Conservation (phyloP, 2,329 filamentous ascomycete genomes). For the Pseudogymnoascus sp. region DNA sequence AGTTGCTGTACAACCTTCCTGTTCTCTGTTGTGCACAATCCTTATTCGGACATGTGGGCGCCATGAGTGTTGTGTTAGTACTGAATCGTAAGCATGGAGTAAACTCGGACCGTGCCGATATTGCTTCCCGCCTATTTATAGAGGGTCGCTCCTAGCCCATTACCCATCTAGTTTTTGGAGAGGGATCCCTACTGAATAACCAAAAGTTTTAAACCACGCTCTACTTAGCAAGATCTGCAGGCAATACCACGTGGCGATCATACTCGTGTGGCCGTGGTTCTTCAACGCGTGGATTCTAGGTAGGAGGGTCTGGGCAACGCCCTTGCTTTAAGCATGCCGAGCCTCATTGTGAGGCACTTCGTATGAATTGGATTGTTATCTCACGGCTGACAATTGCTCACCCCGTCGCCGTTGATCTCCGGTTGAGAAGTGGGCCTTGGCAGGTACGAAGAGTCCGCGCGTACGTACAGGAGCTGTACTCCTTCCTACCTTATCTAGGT, state of each 20-base stretch:
- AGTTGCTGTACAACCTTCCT: background rate
- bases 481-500: background rate
- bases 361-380: background rate
- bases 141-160: background rate
- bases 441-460: background rate
- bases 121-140: background rate
- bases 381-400: background rate
- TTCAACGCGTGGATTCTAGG: background rate
- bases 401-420: background rate
- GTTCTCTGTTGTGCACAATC: background rate
- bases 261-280: background rate
- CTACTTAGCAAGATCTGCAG: background rate
- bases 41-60: background rate
- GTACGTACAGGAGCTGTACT: background rate
- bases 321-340: background rate
- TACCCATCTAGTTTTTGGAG: background rate
- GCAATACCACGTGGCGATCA: background rate
- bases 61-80: background rate
- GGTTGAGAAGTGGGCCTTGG: background rate
- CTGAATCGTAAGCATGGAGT: background rate
- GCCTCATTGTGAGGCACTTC: background rate
- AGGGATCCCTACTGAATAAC: background rate
- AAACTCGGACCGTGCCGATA: background rate
- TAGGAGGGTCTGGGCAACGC: background rate
- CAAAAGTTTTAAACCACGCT: background rate